These are phyloP conservation scores for Nannochloropsis gaditana DNA, from an alignment of 108 stramenopile genomes.

Conservation along the genomic window DNA sequence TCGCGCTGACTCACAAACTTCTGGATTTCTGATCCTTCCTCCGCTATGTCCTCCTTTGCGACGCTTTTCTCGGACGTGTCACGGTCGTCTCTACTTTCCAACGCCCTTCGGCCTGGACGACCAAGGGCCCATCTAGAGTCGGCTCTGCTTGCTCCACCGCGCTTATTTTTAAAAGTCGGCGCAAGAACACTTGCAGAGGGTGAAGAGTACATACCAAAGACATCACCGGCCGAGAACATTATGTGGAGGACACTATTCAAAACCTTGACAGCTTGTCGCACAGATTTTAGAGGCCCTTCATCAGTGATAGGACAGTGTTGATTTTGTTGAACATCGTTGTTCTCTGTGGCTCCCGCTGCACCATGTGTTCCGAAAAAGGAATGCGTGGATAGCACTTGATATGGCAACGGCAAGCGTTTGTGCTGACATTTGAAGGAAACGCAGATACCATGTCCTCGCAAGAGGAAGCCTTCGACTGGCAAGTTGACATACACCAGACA, in stretches of 20 bases:
- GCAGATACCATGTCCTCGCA: neutral
- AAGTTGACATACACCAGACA: neutral
- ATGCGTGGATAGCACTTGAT: no score
- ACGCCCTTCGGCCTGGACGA: neutral
- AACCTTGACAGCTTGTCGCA: neutral
- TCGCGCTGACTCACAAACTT: neutral
- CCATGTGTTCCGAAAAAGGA: no score
- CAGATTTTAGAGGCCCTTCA: neutral
- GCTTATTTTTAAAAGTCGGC: neutral
- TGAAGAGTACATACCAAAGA: slow-evolving; percentile 13
- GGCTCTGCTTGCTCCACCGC: neutral
- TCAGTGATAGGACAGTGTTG: neutral
- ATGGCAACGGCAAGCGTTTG: no score
- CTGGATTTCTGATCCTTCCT: neutral
- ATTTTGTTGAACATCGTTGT: no score
- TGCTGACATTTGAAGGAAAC: no score
- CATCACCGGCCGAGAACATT: neutral
- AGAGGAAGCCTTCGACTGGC: neutral
- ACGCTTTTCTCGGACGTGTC: neutral
- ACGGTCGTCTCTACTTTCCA: neutral
- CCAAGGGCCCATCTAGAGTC: neutral
- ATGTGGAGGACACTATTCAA: neutral
- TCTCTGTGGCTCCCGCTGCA: no score
- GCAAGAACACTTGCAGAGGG: neutral
- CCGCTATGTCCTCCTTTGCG: neutral